phyloP scores from a whole-genome alignment of 208 protist species.

The Acanthamoeba lenticulata region DNA sequence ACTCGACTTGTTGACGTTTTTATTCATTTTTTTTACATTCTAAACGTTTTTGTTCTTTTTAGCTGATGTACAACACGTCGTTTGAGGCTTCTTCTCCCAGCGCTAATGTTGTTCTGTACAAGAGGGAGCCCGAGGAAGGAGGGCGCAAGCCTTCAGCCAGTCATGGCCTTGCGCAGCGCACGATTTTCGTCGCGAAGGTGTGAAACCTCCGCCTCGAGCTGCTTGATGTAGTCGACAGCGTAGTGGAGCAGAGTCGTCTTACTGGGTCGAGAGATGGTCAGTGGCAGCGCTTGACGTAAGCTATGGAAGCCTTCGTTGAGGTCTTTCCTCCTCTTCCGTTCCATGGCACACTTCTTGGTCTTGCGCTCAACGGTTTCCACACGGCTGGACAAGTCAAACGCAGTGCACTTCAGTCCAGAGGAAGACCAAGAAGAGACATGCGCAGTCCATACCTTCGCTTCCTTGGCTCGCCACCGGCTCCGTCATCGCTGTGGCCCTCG shows the following conservation, averaged over 20 bases:
- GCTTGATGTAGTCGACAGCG: slow-evolving; percentile 58
- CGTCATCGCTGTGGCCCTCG: neutral
- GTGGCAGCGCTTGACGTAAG: slow-evolving; percentile 1
- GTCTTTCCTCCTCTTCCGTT: slow-evolving; percentile 60
- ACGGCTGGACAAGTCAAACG: neutral
- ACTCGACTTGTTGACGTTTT: neutral
- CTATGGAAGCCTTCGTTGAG: slow-evolving; percentile 53
- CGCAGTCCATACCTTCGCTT: neutral
- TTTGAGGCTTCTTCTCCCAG: too few relatives aligned
- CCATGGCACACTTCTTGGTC: slow-evolving; percentile 59
- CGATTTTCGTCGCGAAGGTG: slow-evolving; percentile 54
- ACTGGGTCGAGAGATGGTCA: slow-evolving; percentile 61
- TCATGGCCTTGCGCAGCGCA: slow-evolving; percentile 18
- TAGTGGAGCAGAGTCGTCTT: slow-evolving; percentile 58
- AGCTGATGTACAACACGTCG: too few relatives aligned
- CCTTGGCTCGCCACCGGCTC: neutral
- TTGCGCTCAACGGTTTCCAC: slow-evolving; percentile 44
- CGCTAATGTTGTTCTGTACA: neutral
- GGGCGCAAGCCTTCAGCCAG: neutral
- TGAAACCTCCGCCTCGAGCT: slow-evolving; percentile 43
- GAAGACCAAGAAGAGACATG: neutral
- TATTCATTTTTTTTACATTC: neutral
- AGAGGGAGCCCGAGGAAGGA: neutral
- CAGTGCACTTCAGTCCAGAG: neutral
- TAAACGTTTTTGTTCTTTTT: neutral